A percentile compares a stretch with the other conserved stretches of the same genome.
Conservation (phyloP, 495 filamentous ascomycete species). For the Penicillium manginii region DNA sequence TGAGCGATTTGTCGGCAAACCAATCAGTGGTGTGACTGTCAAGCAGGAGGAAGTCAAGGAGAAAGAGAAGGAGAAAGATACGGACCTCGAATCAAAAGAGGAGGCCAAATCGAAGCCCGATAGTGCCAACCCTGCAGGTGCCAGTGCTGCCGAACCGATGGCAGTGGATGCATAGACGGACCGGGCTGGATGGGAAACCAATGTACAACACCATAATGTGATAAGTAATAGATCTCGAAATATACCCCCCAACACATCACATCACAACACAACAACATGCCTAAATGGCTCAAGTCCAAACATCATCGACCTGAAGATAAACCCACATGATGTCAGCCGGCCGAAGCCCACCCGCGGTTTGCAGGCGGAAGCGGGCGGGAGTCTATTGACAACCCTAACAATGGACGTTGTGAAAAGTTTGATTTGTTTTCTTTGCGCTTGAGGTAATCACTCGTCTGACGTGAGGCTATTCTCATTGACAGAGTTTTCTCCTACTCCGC, state of each 20-base stretch:
- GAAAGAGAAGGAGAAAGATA: conserved; percentile 11
- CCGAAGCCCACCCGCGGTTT: conserved; percentile 1
- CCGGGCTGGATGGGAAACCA: not conserved
- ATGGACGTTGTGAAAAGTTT: not conserved
- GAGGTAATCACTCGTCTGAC: conserved; percentile 6
- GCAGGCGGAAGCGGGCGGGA: conserved; percentile 20
- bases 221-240: conserved; percentile 11
- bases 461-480: conserved; percentile 1
- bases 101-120: conserved; percentile 5
- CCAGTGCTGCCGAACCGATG: conserved; percentile 22
- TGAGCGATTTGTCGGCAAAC: conserved; percentile 58
- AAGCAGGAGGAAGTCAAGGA: conserved; percentile 11
- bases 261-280: conserved; percentile 9
- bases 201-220: conserved; percentile 3
- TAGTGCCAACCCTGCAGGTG: not conserved
- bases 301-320: conserved; percentile 17
- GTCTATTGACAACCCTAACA: conserved; percentile 6
- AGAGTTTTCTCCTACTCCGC: not conserved
- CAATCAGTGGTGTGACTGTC: conserved; percentile 2
- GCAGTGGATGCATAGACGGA: conserved; percentile 17
- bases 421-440: not conserved
- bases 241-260: no score
- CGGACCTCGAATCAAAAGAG: conserved; percentile 6
- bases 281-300: conserved; percentile 11
- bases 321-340: not conserved